Conservation (phyloP, 2,329 filamentous ascomycete species). For the Aspergillus awamori region DNA sequence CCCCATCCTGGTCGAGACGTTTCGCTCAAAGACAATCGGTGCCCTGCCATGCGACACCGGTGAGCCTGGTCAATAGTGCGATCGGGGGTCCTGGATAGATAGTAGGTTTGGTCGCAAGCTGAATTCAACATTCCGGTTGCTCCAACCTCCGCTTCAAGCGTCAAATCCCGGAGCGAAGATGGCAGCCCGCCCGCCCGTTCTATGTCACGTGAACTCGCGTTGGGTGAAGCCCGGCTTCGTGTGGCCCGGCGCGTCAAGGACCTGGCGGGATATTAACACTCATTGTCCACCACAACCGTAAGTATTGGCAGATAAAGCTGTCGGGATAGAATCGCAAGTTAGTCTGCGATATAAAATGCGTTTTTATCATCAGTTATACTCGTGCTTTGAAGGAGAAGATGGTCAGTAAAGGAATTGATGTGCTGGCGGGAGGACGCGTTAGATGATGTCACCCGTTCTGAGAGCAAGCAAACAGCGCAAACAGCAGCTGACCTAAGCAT, state of each 20-base stretch:
- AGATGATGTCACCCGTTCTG: conserved; percentile 30
- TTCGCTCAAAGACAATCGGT: not conserved
- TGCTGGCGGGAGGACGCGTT: conserved; percentile 30
- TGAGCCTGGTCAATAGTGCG: not conserved
- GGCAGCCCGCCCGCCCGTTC: not conserved
- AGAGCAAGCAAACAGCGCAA: conserved; percentile 22
- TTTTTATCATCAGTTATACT: not conserved
- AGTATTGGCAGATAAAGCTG: not conserved
- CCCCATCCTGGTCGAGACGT: not conserved
- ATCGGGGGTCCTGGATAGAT: not conserved
- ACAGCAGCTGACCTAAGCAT: conserved; percentile 25
- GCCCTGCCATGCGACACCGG: not conserved
- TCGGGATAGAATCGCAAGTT: conserved; percentile 10
- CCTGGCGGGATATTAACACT: not conserved
- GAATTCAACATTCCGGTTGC: not conserved
- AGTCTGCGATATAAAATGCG: too few relatives aligned
- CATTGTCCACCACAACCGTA: not conserved
- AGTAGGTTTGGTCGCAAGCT: not conserved
- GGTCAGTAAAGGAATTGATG: not conserved
- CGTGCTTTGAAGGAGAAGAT: not conserved
- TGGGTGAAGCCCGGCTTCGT: conserved; percentile 24
- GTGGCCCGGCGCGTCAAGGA: conserved; percentile 23
- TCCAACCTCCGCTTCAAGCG: not conserved
- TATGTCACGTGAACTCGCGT: conserved; percentile 38
- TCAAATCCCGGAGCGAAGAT: conserved; percentile 10